Evolutionary conservation across 805 yeast species (phyloP).

Genomic region (Sugiyamaella boreocaroliniensis): DNA sequence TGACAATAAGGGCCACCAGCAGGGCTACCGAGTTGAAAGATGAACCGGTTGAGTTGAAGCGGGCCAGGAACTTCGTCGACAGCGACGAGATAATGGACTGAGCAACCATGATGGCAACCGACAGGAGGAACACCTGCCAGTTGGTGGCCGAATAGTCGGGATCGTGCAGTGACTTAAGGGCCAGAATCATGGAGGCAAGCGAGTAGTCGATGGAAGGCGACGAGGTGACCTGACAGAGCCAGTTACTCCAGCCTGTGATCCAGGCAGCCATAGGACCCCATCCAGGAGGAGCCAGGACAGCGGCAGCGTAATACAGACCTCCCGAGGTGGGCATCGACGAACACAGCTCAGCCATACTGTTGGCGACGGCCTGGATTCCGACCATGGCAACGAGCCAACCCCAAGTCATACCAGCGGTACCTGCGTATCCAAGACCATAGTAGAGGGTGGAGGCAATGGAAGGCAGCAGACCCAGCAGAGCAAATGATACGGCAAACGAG

Average conservation of each 20-base stretch:
- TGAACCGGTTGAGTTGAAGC: slow-evolving; percentile 46
- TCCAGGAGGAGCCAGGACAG: slow-evolving; percentile 51
- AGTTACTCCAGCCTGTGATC: slow-evolving; percentile 60
- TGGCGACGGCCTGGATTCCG: slow-evolving; percentile 52
- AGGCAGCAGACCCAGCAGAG: slow-evolving; percentile 60
- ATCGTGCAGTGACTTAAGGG: slow-evolving; percentile 39
- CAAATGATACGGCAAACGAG: slow-evolving; percentile 55
- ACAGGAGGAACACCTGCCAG: slow-evolving; percentile 47
- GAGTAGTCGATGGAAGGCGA: slow-evolving; percentile 55
- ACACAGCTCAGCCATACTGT: slow-evolving; percentile 55
- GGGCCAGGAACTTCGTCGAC: slow-evolving; percentile 51
- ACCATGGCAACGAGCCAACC: slow-evolving; percentile 49
- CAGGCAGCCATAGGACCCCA: slow-evolving; percentile 51
- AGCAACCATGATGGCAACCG: slow-evolving; percentile 44
- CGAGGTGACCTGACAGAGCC: slow-evolving; percentile 57
- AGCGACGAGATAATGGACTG: slow-evolving; percentile 45
- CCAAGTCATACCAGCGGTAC: slow-evolving; percentile 62
- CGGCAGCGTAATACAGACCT: slow-evolving; percentile 64
- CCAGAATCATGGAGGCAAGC: slow-evolving; percentile 51
- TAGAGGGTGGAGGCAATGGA: slow-evolving; percentile 56
- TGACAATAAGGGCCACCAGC: slow-evolving; percentile 46
- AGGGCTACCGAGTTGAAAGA: slow-evolving; percentile 44
- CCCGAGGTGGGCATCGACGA: slow-evolving; percentile 62
- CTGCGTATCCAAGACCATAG: slow-evolving; percentile 56
- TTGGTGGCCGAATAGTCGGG: slow-evolving; percentile 37